These are phyloP conservation scores for Sporothrix phasma DNA, from an alignment of 2,329 filamentous ascomycete genomes.

Conservation along the genomic window DNA sequence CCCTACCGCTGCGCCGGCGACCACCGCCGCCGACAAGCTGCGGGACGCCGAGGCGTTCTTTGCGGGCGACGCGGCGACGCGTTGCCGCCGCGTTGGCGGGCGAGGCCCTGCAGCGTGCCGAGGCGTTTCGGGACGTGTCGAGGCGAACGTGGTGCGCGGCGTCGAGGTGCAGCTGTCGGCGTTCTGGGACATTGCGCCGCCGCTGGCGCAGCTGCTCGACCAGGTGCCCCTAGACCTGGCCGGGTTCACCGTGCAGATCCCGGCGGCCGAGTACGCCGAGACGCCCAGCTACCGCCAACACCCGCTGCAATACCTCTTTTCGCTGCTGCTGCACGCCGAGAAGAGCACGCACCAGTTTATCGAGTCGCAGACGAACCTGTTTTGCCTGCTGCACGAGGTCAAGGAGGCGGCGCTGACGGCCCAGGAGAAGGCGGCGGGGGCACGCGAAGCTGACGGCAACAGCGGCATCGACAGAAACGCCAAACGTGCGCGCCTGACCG, in stretches of 20 bases:
- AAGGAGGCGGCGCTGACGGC: conserved; percentile 67
- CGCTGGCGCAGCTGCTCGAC: conserved; percentile 66
- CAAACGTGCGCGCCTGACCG: conserved; percentile 53
- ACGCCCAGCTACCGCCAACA: conserved; percentile 72
- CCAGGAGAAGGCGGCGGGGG: conserved; percentile 32
- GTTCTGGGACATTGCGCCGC: conserved; percentile 96
- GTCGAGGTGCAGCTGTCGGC: conserved; percentile 87
- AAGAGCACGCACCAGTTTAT: conserved; percentile 96
- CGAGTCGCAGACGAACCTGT: conserved; percentile 81
- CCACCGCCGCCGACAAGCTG: conserved; percentile 54
- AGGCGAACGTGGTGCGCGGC: conserved; percentile 74
- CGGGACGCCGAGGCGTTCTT: conserved; percentile 76
- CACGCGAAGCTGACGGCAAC: conserved; percentile 25
- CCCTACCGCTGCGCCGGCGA: conserved; percentile 71
- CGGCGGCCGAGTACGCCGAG: conserved; percentile 68
- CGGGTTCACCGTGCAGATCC: conserved; percentile 66
- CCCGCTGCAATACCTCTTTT: conserved; percentile 85
- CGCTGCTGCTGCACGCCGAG: conserved; percentile 73
- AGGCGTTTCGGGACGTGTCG: conserved; percentile 72
- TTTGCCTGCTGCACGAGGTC: conserved; percentile 85
- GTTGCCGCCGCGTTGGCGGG: conserved; percentile 60
- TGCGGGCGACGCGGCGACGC: conserved; percentile 61
- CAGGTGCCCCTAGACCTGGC: conserved; percentile 55
- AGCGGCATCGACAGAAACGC: conserved; percentile 34
- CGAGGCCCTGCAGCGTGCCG: conserved; percentile 61